Conservation (phyloP, 2,329 filamentous ascomycete genomes). For the Chaetomiaceae sp. region DNA sequence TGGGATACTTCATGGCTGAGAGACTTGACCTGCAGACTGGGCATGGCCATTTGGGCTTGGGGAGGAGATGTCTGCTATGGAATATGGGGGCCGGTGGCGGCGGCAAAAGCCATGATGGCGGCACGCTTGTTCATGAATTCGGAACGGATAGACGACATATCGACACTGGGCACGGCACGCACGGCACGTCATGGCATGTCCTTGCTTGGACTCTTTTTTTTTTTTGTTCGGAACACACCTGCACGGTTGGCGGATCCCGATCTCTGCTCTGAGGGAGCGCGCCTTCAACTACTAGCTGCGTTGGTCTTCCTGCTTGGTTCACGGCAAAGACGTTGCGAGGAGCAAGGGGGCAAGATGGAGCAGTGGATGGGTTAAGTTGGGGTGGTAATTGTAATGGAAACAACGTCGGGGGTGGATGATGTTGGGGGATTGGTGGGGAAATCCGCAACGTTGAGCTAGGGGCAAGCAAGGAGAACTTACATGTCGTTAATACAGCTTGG, state of each 20-base stretch:
- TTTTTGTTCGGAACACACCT: constrained; percentile 2
- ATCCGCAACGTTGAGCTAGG: background rate
- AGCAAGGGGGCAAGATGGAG: too few relatives aligned
- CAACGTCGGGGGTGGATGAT: background rate
- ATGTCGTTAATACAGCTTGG: background rate
- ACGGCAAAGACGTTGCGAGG: background rate
- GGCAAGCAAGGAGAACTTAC: background rate
- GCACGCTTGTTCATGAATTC: constrained; percentile 11
- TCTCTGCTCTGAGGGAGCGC: background rate
- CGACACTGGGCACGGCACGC: constrained; percentile 5
- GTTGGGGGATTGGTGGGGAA: background rate
- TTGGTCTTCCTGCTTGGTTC: background rate
- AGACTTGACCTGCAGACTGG: background rate
- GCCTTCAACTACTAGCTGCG: too few relatives aligned
- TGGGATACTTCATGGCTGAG: constrained; percentile 8
- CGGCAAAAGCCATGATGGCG: constrained; percentile 6
- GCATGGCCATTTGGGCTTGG: background rate
- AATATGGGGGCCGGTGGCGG: too few relatives aligned
- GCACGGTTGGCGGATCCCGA: constrained; percentile 3
- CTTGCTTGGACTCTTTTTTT: constrained; percentile 5
- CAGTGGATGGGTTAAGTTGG: too few relatives aligned
- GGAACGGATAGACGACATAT: constrained; percentile 8
- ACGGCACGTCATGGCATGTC: background rate
- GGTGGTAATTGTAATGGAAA: constrained; percentile 12
- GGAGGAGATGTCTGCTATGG: background rate